Base-by-base conservation (phyloP, 441 rosid species). In the Codiaeum variegatum region DNA sequence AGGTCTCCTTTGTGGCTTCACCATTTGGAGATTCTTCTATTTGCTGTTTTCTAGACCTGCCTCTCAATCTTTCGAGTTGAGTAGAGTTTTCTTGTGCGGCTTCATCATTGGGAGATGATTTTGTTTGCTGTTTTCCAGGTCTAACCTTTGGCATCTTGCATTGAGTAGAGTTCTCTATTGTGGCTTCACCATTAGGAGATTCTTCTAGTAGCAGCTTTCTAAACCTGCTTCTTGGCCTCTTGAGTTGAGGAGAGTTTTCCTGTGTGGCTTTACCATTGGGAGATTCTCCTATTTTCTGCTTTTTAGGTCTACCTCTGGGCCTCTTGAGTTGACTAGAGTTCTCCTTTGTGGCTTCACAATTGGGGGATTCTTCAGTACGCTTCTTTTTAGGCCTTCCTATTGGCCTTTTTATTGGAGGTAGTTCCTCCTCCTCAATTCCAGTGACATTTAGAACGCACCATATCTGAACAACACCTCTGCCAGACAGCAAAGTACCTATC, bases 391-490 rank as follows among this genome's bases (percentile, higher is more conserved):
- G 75, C 59, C 79, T 46, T 32, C 79, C 76, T 51, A 31, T 76
- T 5, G 75, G 73, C 62, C 24, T 73, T 54, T 77, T 67, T 32
- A 36, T 7, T 18, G 66, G 62, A 61, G 62, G 24, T 34, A 70
- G 55, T 61, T 42, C 32, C 58, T 65, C 71, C 52, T 73, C 73
- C 9, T 69, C 69, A 66, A 81, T 60, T 66, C 64, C 68, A 70
- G 69, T 38, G 65, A 67, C 69, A 62, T 93, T 87, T 75, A 90
- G 67, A 76, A 95, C 66, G 75, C 92, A 86, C 98, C 97, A 95
- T 75, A 95, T 91, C 82, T 95, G 97, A 82, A 95, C 77, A 34
- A 90, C 71, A 78, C 99, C 99, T 82, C 96, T 87, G 62, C 99
- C 99, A 70, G 83, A 75, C 70, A 88, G 88, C 32, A 86, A 85